Evolutionary conservation across 495 filamentous ascomycete genomes (phyloP), one percentile per base, ranked within the genome.

Genomic region (Neurospora sp.): DNA sequence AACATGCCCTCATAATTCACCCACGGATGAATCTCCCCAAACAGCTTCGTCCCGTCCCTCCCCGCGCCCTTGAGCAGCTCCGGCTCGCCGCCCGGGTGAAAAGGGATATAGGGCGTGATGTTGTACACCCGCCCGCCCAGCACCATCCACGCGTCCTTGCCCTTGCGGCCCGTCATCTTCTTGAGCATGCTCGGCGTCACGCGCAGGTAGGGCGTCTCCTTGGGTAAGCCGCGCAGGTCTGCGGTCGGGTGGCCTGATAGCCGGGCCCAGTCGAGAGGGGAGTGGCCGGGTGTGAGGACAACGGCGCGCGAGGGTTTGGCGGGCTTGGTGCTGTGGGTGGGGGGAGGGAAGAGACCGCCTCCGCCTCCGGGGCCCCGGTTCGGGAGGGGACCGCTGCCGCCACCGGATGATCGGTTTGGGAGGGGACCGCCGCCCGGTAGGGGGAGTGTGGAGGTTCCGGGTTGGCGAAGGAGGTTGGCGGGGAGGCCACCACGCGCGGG

Each of bases 1-100:
- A 99, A 81, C 88, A 99, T 97, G 5, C 91, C 92, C 83, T 98
- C 96, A 86, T 93, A 97, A 77, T 97, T 99, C 11, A 99, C 95
- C 96, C 96, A 99, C 20, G 95, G 94, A 85, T 99, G 96, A 31
- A 94, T 88, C 83, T 97, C 94, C 74, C 91, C 89, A 80, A 99
- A 98, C 77, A 99, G 76, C 83, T 89, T 90, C 7, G 86, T 89
- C 42, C 89, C 93, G 77, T 94, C 91, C 74, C 88, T 86, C 20
- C 93, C 96, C 2, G 94, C 95, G 18, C 86, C 91, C 31, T 91
- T 86, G 80, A 97, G 84, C 76, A 98, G 77, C 83, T 99, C 93
- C 4, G 89, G 91, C 82, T 91, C 93, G 5, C 96, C 96, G 41
- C 96, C 96, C 0, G 96, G 96, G 77, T 99, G 96, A 78, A 93